Evolutionary conservation across 257 asterid species (phyloP).

Genomic region (Rubia yunnanensis): DNA sequence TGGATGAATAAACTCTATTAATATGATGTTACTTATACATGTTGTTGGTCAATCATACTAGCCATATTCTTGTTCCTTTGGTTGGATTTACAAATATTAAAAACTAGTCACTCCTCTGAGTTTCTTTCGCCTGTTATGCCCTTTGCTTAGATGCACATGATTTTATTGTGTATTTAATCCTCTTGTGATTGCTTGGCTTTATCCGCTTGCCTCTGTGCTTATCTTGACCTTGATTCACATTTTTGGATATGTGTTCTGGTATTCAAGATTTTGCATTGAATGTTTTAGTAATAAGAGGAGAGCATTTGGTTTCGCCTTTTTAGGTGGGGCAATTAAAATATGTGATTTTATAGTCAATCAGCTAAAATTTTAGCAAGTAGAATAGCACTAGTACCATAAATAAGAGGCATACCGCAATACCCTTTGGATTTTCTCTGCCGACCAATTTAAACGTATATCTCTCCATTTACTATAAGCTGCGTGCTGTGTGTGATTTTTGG

Average conservation of each 20-base stretch:
- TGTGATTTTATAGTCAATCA: neutral
- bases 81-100: neutral
- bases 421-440: neutral
- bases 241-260: neutral
- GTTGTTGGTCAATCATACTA: slow-evolving; percentile 3
- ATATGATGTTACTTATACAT: neutral
- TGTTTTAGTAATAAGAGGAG: neutral
- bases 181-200: neutral
- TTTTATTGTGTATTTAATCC: neutral
- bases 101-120: neutral
- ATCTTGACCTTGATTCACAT: neutral
- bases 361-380: neutral
- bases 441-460: slow-evolving; percentile 1
- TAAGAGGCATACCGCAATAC: neutral
- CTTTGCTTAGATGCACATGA: neutral
- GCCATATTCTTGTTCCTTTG: slow-evolving; percentile 6
- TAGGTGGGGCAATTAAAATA: slow-evolving; percentile 20
- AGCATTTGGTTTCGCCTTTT: slow-evolving; percentile 16
- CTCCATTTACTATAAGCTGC: neutral
- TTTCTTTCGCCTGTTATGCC: neutral
- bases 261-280: slow-evolving; percentile 6
- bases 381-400: neutral
- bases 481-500: slow-evolving; percentile 2
- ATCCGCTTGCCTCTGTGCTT: neutral
- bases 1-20: slow-evolving; percentile 7